Base-by-base conservation (phyloP, 164 flowering plant genomes). In the Aristolochia fimbriata region DNA sequence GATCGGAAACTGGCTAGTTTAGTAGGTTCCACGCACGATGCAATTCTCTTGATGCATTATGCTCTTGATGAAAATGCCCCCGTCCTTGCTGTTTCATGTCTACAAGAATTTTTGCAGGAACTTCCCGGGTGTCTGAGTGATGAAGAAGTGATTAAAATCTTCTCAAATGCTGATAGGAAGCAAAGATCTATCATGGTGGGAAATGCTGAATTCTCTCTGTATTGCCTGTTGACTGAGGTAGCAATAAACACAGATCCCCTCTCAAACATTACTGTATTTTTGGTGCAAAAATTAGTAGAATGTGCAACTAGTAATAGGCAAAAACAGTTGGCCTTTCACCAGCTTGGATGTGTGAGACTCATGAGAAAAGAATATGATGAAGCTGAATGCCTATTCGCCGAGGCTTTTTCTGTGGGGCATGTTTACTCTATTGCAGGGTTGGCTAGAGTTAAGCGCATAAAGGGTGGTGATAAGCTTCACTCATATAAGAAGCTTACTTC, bases 1-100 rank as follows among this genome's bases (percentile, higher is more conserved):
- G 99, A 85, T 57, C 74, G 88, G 68, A 83, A 80, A 70, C 90
- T 93, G 63, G 91, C 99, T 51, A 73, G 87, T 24, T 59, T 85
- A 67, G 80, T 86, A 61, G 81, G 76, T 20, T 77, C 89, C 15
- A 81, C 81, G 65, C 89, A 88, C 58, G 93, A 85, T 74, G 96
- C 96, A 1, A 60, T 83, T 23, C 89, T 83, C 56, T 87, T 90
- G 59, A 77, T 89, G 78, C 92, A 86, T 37, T 87, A 70, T 71
- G 92, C 96, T 13, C 73, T 87, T 22, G 92, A 86, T 70, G 95
- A 94, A 69, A 73, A 77, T 66, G 76, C 81, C 30, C 83, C 84
- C 43, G 71, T 86, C 31, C 82, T 87, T 63, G 96, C 97, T 60
- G 91, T 93, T 15, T 82, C 97, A n/a, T 94, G 99, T 66, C 74